phyloP scores from a whole-genome alignment of 345 rosid genomes.

The Rubroshorea leprosula region DNA sequence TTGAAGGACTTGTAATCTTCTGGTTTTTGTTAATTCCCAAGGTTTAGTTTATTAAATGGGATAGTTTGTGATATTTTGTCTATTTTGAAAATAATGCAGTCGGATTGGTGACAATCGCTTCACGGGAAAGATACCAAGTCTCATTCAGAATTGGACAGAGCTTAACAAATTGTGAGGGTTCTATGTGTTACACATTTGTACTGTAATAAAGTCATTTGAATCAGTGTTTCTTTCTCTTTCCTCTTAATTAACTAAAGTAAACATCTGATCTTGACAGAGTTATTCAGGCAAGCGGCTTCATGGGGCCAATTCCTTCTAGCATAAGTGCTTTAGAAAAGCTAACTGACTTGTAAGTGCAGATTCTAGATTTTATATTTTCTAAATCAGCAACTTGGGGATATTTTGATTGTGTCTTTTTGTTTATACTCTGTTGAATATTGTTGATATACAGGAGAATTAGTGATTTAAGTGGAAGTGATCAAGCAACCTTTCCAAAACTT shows the following conservation, averaged over 20 bases:
- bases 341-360: not conserved
- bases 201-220: constrained; percentile 31
- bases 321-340: not conserved
- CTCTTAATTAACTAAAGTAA: not conserved
- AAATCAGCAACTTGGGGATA: not conserved
- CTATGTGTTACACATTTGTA: too few relatives aligned
- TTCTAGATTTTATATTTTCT: not conserved
- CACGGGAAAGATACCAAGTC: constrained; percentile 42
- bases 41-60: not conserved
- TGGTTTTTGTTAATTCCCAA: not conserved
- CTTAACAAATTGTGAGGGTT: constrained; percentile 40
- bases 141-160: constrained; percentile 47
- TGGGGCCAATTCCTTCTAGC: too few relatives aligned
- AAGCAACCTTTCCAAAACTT: constrained; percentile 34
- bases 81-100: constrained; percentile 19
- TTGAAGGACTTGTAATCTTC: constrained; percentile 42
- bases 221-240: constrained; percentile 6
- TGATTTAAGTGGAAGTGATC: not conserved
- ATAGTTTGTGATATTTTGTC: not conserved
- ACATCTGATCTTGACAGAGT: not conserved
- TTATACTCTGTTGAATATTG: too few relatives aligned
- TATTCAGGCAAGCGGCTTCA: too few relatives aligned
- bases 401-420: not conserved
- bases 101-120: constrained; percentile 48
- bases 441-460: not conserved